A percentile compares a stretch with the other conserved stretches of the same genome.
phyloP scores from a whole-genome alignment of 495 filamentous ascomycete species.

The Trichoderma gamsii region DNA sequence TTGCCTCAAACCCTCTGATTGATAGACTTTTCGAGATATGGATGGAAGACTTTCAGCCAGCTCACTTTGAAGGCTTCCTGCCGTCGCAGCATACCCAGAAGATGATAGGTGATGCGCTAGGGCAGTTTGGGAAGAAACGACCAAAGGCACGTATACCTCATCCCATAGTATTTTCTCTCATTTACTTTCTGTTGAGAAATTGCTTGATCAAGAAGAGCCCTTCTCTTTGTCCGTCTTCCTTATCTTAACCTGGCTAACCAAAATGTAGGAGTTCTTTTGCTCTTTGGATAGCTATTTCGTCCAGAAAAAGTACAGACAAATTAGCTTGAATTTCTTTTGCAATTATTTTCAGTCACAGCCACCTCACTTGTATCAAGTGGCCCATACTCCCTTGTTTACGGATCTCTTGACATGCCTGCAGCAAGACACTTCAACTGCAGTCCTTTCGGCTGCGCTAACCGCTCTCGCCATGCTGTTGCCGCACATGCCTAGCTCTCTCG shows the following conservation, averaged over 20 bases:
- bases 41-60: slow-evolving; percentile 46
- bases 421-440: slow-evolving; percentile 62
- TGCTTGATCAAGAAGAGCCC: background rate
- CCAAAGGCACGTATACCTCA: slow-evolving; percentile 49
- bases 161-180: too few species aligned
- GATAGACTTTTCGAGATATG: slow-evolving; percentile 55
- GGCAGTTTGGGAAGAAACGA: slow-evolving; percentile 57
- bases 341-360: slow-evolving; percentile 61
- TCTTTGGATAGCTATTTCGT: slow-evolving; percentile 55
- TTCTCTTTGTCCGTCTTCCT: slow-evolving; percentile 17
- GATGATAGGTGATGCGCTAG: slow-evolving; percentile 46
- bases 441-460: slow-evolving; percentile 60
- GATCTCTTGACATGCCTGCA: slow-evolving; percentile 63
- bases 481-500: slow-evolving; percentile 62
- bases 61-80: slow-evolving; percentile 34
- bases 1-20: slow-evolving; percentile 38
- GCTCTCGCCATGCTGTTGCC: slow-evolving; percentile 69
- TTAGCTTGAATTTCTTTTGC: slow-evolving; percentile 52
- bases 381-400: slow-evolving; percentile 59
- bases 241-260: background rate
- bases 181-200: too few species aligned
- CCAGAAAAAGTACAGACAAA: slow-evolving; percentile 50
- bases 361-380: slow-evolving; percentile 63
- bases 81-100: slow-evolving; percentile 48
- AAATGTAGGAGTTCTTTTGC: slow-evolving; percentile 51